Conservation (phyloP, 2,329 filamentous ascomycete genomes). For the Anthostomella pinea region DNA sequence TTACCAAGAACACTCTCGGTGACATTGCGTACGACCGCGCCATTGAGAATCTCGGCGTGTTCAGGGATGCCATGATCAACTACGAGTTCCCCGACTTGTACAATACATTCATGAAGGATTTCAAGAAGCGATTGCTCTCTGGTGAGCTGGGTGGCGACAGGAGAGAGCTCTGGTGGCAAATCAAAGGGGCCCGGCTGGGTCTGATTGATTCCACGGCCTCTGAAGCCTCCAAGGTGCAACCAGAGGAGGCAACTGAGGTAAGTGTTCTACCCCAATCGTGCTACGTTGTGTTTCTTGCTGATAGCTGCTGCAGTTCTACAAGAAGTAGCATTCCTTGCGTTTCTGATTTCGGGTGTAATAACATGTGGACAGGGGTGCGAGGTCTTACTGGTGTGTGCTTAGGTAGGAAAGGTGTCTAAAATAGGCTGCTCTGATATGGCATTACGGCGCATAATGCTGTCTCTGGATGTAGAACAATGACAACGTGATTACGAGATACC, state of each 20-base stretch:
- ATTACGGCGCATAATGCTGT: no score
- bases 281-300: conserved; percentile 8
- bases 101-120: conserved; percentile 66
- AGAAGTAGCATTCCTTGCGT: conserved; percentile 11
- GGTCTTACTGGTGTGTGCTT: background rate
- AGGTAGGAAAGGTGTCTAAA: no score
- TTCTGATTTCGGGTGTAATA: background rate
- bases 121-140: conserved; percentile 70
- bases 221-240: conserved; percentile 62
- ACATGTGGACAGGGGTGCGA: conserved; percentile 5
- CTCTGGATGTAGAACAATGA: no score
- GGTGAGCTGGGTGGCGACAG: conserved; percentile 74
- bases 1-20: conserved; percentile 72
- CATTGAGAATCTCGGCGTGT: conserved; percentile 70
- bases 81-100: conserved; percentile 74
- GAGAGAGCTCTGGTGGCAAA: conserved; percentile 76
- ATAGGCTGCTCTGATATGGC: no score
- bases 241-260: conserved; percentile 68
- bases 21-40: conserved; percentile 72
- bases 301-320: conserved; percentile 23
- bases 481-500: no score
- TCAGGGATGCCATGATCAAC: conserved; percentile 73
- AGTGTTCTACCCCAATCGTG: conserved; percentile 6
- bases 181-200: conserved; percentile 66
- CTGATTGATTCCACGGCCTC: conserved; percentile 65